Conservation (phyloP, 345 rosid species). For the Carallia pectinifolia region DNA sequence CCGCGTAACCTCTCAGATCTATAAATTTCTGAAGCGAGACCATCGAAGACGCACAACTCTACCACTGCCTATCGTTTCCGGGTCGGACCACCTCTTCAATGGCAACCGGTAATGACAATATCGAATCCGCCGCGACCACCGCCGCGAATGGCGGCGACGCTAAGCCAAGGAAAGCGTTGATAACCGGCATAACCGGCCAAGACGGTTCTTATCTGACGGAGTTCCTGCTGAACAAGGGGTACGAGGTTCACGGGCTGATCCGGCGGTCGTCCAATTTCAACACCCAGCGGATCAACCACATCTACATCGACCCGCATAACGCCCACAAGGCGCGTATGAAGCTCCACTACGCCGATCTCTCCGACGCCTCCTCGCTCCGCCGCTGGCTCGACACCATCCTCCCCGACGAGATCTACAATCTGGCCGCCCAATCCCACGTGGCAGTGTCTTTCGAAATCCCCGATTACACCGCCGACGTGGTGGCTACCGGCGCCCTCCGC, state of each 20-base stretch:
- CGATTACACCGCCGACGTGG: conserved; percentile 91
- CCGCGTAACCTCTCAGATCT: background rate
- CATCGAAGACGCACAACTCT: no score
- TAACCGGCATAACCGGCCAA: conserved; percentile 95
- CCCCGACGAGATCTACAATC: conserved; percentile 92
- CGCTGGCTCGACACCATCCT: conserved; percentile 88
- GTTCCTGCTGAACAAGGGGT: conserved; percentile 75
- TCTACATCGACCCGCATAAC: conserved; percentile 96
- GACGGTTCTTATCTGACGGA: conserved; percentile 96
- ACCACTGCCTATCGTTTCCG: no score
- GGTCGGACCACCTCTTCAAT: background rate
- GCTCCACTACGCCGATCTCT: conserved; percentile 87
- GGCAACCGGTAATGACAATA: conserved; percentile 27
- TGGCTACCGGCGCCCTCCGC: conserved; percentile 92
- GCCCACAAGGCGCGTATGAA: conserved; percentile 80
- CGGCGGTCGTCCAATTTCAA: conserved; percentile 97
- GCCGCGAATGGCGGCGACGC: conserved; percentile 30
- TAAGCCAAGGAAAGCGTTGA: conserved; percentile 55
- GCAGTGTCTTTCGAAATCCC: conserved; percentile 97
- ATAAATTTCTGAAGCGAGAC: background rate
- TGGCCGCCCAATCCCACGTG: conserved; percentile 93
- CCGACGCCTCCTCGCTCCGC: conserved; percentile 90
- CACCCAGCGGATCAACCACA: conserved; percentile 92
- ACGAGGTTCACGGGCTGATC: conserved; percentile 83
- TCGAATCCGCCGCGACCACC: conserved; percentile 33